phyloP scores from a whole-genome alignment of 164 flowering plant species.

The Saururus chinensis region DNA sequence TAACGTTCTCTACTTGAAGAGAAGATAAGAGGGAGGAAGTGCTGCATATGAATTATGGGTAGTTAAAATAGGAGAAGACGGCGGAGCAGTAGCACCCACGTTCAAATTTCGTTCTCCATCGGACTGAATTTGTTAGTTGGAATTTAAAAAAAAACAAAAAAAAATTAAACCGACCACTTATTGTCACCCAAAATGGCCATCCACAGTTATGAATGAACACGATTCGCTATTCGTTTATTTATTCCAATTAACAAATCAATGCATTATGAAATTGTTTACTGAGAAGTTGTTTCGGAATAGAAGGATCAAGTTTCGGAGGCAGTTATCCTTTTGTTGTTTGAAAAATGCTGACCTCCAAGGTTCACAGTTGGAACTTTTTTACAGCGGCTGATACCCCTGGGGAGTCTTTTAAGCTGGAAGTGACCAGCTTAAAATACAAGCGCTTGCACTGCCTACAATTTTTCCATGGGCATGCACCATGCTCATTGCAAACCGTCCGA shows the following conservation, averaged over 20 bases:
- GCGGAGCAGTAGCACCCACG: not conserved
- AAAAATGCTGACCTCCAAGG: not conserved
- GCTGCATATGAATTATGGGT: not conserved
- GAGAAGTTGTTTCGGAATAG: not conserved
- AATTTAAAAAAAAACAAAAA: too few species aligned
- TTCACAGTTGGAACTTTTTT: too few species aligned
- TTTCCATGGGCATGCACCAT: too few species aligned
- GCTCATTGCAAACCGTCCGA: too few species aligned
- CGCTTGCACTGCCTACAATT: too few species aligned
- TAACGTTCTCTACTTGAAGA: not conserved
- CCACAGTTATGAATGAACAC: not conserved
- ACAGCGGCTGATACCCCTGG: too few species aligned
- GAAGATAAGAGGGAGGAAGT: not conserved
- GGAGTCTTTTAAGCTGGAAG: too few species aligned
- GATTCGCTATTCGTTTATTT: not conserved
- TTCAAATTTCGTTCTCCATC: not conserved
- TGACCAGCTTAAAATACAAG: too few species aligned
- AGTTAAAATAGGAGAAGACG: too few species aligned
- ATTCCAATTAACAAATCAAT: too few species aligned
- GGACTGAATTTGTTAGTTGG: not conserved
- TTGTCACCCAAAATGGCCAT: not conserved
- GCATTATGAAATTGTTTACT: not conserved
- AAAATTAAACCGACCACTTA: too few species aligned
- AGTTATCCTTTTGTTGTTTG: too few species aligned
- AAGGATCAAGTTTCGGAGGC: not conserved